phyloP scores from a whole-genome alignment of 2,329 filamentous ascomycete genomes.

The Colletotrichum sp. region DNA sequence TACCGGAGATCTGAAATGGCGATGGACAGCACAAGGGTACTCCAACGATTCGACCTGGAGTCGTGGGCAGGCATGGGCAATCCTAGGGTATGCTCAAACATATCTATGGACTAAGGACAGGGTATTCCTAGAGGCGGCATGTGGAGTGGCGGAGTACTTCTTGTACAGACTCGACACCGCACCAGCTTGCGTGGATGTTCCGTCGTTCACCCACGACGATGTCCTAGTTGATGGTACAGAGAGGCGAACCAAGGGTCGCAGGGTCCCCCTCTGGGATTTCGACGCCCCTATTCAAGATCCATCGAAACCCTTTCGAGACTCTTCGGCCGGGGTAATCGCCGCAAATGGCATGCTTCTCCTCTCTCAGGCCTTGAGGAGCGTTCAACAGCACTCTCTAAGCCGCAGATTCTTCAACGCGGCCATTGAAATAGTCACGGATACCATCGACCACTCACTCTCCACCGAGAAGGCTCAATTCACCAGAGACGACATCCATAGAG shows the following conservation, averaged over 20 bases:
- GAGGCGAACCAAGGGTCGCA: constrained; percentile 11
- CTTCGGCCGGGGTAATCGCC: constrained; percentile 32
- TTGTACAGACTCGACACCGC: constrained; percentile 38
- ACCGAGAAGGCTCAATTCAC: constrained; percentile 26
- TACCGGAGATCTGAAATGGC: constrained; percentile 41
- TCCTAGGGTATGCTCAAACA: constrained; percentile 53
- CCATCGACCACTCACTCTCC: constrained; percentile 25
- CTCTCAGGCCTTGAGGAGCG: constrained; percentile 21
- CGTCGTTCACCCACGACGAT: background rate
- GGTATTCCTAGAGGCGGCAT: constrained; percentile 46
- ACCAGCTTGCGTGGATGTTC: constrained; percentile 24
- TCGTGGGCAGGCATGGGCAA: constrained; percentile 54
- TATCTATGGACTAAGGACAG: constrained; percentile 51
- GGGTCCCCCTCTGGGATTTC: constrained; percentile 48
- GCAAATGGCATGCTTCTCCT: constrained; percentile 32
- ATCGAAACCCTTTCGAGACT: constrained; percentile 34
- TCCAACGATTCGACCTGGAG: constrained; percentile 51
- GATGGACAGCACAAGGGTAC: constrained; percentile 52
- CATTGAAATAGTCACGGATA: constrained; percentile 22
- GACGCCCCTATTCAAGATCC: constrained; percentile 44
- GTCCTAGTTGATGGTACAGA: background rate
- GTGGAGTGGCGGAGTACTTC: constrained; percentile 52
- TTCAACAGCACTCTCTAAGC: background rate
- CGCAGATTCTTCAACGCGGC: constrained; percentile 10
- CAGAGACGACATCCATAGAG: background rate